phyloP scores from a whole-genome alignment of 495 filamentous ascomycete species.

The Aspergillus indologenus region DNA sequence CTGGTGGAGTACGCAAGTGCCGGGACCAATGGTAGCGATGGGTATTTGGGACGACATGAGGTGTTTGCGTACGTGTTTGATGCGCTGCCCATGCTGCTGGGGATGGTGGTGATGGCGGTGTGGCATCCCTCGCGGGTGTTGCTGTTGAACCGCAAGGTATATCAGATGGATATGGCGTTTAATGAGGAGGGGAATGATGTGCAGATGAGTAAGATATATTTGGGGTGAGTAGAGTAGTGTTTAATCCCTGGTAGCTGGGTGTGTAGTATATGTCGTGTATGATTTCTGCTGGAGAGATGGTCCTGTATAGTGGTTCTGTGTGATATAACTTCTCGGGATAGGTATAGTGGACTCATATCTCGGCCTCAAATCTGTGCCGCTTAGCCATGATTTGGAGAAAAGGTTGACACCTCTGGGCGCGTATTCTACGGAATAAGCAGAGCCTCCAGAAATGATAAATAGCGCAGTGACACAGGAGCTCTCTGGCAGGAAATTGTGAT shows the following conservation, averaged over 20 bases:
- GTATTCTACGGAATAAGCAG: too few relatives aligned
- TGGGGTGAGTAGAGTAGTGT: neutral
- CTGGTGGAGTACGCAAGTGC: constrained; percentile 3
- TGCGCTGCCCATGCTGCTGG: neutral
- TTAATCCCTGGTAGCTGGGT: neutral
- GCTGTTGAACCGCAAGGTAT: neutral
- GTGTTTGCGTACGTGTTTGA: constrained; percentile 3
- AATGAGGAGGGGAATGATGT: neutral
- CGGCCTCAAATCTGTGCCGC: too few relatives aligned
- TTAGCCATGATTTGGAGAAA: too few relatives aligned
- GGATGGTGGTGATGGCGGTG: neutral
- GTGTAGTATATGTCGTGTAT: neutral
- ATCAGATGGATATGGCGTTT: neutral
- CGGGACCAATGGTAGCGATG: neutral
- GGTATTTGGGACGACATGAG: constrained; percentile 3
- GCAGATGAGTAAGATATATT: neutral
- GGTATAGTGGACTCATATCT: too few relatives aligned
- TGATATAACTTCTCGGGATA: too few relatives aligned
- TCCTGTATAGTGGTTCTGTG: too few relatives aligned
- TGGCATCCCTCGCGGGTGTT: constrained; percentile 1
- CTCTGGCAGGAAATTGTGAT: too few relatives aligned
- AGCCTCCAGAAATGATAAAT: too few relatives aligned
- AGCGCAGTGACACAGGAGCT: too few relatives aligned
- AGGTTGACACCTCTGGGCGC: too few relatives aligned
- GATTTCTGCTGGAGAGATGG: too few relatives aligned